These are phyloP conservation scores for Lathyrus oleraceus DNA, from an alignment of 306 rosid species.

Conservation along the genomic window DNA sequence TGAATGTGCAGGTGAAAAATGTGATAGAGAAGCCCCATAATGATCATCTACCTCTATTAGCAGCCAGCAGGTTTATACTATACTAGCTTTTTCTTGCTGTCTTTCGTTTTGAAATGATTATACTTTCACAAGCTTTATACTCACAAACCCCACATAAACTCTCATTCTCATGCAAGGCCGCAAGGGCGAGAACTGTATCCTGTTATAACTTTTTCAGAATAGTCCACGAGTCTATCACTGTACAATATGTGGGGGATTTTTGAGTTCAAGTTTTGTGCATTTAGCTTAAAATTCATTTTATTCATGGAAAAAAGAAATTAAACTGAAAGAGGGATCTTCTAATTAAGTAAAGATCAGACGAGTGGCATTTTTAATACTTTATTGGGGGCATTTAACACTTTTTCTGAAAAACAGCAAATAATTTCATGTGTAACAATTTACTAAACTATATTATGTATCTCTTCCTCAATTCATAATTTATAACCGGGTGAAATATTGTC, in stretches of 20 bases:
- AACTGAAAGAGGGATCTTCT: constrained; percentile 17
- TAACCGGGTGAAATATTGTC: too few relatives aligned
- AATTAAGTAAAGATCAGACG: constrained; percentile 8
- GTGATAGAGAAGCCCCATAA: constrained; percentile 95
- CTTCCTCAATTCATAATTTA: not conserved
- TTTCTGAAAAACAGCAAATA: not conserved
- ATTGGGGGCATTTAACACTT: not conserved
- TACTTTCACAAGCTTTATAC: constrained; percentile 10
- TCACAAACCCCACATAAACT: constrained; percentile 6
- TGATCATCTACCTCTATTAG: constrained; percentile 89
- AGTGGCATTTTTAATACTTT: not conserved
- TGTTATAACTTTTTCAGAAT: not conserved
- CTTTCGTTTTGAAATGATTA: constrained; percentile 23
- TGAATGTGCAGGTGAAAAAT: constrained; percentile 82
- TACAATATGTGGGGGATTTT: not conserved
- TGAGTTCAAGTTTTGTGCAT: constrained; percentile 11
- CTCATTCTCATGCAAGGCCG: not conserved
- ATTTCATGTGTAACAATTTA: not conserved
- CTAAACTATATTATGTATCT: not conserved
- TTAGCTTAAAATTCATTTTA: not conserved
- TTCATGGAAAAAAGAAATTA: constrained; percentile 8
- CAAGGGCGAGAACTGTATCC: constrained; percentile 1
- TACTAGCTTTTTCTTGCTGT: constrained; percentile 12
- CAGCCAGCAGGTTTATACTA: constrained; percentile 92
- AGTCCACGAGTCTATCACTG: not conserved